A percentile compares a stretch with the other conserved stretches of the same genome.
These are phyloP conservation scores for Abrus pulchellus DNA, from an alignment of 306 rosid genomes.

Conservation along the genomic window DNA sequence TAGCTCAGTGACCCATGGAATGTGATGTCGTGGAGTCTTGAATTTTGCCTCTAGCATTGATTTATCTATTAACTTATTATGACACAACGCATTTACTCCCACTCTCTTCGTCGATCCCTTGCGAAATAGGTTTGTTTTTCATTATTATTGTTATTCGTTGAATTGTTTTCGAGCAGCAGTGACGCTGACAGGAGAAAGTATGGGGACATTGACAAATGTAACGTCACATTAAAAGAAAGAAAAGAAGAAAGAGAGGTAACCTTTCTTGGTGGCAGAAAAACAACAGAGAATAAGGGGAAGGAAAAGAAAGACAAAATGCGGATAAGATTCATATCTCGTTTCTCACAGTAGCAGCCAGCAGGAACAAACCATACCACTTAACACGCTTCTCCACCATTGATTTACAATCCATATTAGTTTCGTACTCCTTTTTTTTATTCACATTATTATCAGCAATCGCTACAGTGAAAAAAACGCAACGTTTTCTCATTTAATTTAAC, in stretches of 20 bases:
- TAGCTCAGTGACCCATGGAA: background rate
- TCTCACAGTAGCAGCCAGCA: constrained; percentile 23
- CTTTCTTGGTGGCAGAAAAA: constrained; percentile 38
- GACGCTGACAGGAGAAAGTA: constrained; percentile 29
- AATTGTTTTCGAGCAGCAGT: constrained; percentile 1
- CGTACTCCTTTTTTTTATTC: background rate
- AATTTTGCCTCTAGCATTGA: constrained; percentile 27
- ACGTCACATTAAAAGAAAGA: constrained; percentile 20
- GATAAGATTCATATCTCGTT: constrained; percentile 54
- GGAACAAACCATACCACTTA: constrained; percentile 1
- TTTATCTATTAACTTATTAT: constrained; percentile 31
- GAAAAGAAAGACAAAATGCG: constrained; percentile 23
- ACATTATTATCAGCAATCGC: no score
- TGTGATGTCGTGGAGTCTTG: constrained; percentile 35
- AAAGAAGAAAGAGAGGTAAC: constrained; percentile 4
- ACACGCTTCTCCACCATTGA: constrained; percentile 45
- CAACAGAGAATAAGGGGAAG: background rate
- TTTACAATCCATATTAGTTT: constrained; percentile 23
- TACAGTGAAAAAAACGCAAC: no score
- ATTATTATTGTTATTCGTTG: background rate
- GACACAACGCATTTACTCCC: constrained; percentile 4
- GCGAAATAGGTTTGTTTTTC: background rate
- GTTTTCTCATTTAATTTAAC: no score
- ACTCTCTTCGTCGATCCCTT: constrained; percentile 1
- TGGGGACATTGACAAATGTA: constrained; percentile 32